Evolutionary conservation across 257 asterid species (phyloP).

Genomic region (Ocimum tenuiflorum): DNA sequence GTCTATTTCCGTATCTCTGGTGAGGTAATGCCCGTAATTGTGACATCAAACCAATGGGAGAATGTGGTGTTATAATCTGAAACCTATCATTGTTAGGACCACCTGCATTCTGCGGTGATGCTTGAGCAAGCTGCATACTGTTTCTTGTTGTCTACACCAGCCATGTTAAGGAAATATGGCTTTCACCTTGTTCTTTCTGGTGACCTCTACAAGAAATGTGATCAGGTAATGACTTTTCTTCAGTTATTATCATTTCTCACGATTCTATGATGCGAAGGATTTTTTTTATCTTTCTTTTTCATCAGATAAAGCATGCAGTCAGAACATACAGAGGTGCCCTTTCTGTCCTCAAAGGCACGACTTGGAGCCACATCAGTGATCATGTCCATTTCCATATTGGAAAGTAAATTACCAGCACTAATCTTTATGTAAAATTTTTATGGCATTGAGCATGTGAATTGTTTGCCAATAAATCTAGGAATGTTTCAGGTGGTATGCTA

Average conservation of each 20-base stretch:
- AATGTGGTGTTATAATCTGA: constrained; percentile 34
- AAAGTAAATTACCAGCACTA: constrained; percentile 48
- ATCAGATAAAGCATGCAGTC: constrained; percentile 91
- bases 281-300: constrained; percentile 19
- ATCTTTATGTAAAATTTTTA: neutral
- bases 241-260: constrained; percentile 5
- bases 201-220: constrained; percentile 88
- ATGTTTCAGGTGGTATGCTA: constrained; percentile 86
- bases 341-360: constrained; percentile 70
- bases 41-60: constrained; percentile 17
- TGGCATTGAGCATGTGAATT: neutral
- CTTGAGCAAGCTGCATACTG: constrained; percentile 98
- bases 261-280: constrained; percentile 19
- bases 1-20: constrained; percentile 95
- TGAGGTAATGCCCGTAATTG: constrained; percentile 76
- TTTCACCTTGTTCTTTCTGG: constrained; percentile 98
- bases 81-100: constrained; percentile 52
- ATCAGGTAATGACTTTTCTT: constrained; percentile 57
- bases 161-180: constrained; percentile 85
- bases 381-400: constrained; percentile 97
- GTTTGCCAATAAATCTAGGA: constrained; percentile 24
- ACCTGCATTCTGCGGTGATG: constrained; percentile 88
- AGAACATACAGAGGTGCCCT: constrained; percentile 91
- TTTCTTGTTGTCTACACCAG: constrained; percentile 75
- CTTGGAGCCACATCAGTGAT: constrained; percentile 89